Conservation (phyloP, 768 basidiomycete genomes). For the Russula abietina region DNA sequence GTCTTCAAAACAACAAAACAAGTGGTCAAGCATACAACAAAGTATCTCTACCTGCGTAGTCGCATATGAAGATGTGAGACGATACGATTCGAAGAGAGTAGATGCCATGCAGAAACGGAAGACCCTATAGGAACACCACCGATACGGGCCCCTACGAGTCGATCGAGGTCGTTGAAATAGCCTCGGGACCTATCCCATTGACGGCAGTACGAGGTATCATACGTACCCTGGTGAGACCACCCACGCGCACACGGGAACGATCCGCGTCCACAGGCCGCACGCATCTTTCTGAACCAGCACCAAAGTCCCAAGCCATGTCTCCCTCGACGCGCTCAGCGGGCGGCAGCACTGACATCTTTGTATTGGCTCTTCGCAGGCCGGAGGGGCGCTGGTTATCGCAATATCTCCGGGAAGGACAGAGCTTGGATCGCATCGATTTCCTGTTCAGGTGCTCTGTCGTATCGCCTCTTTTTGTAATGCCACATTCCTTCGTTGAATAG, state of each 20-base stretch:
- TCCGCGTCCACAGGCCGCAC: not conserved
- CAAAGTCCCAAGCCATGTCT: constrained; percentile 22
- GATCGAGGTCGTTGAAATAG: not conserved
- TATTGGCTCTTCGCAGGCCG: not conserved
- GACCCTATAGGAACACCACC: not conserved
- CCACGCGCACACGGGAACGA: constrained; percentile 13
- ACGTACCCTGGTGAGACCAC: constrained; percentile 19
- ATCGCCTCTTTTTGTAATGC: not conserved
- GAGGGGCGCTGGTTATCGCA: not conserved
- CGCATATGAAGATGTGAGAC: not conserved
- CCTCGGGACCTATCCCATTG: not conserved
- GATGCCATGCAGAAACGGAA: not conserved
- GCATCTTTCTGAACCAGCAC: not conserved
- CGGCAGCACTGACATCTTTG: not conserved
- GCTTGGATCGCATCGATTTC: not conserved
- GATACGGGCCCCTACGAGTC: not conserved
- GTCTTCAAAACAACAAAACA: not conserved
- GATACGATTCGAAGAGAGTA: not conserved
- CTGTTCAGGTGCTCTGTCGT: not conserved
- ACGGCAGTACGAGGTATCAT: constrained; percentile 19
- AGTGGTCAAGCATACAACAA: not conserved
- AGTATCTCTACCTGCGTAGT: not conserved
- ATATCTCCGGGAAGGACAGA: not conserved
- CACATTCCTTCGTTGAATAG: not conserved
- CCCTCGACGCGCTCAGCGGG: constrained; percentile 19